Evolutionary conservation across 805 yeast genomes (phyloP).

Genomic region (Yamadazyma sp.): DNA sequence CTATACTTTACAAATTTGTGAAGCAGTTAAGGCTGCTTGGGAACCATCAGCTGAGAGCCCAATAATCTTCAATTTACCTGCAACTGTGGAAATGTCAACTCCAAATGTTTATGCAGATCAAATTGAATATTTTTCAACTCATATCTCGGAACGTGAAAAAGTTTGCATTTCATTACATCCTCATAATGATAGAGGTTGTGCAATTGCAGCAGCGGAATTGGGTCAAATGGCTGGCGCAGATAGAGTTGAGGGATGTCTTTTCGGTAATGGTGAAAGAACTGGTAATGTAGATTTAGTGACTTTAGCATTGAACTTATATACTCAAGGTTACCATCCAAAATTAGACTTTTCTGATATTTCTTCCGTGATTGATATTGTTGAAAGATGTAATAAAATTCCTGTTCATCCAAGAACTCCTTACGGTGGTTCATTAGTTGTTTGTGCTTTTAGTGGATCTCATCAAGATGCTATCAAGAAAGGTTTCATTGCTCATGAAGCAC

Average conservation of each 20-base stretch:
- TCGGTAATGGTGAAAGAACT: constrained; percentile 86
- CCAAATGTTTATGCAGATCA: constrained; percentile 86
- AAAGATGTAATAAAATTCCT: constrained; percentile 77
- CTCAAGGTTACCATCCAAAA: constrained; percentile 72
- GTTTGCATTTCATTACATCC: constrained; percentile 77
- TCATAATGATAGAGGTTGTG: constrained; percentile 85
- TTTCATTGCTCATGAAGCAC: constrained; percentile 48
- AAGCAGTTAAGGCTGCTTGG: constrained; percentile 77
- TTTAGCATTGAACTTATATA: constrained; percentile 69
- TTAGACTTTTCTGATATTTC: constrained; percentile 68
- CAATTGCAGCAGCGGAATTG: constrained; percentile 84
- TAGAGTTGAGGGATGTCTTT: constrained; percentile 80
- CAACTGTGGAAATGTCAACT: constrained; percentile 78
- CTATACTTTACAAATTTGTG: constrained; percentile 63
- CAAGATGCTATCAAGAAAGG: constrained; percentile 90
- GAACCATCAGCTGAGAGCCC: constrained; percentile 61
- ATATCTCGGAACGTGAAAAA: constrained; percentile 63
- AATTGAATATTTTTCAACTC: constrained; percentile 66
- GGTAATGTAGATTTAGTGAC: constrained; percentile 84
- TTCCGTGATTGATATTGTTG: constrained; percentile 68
- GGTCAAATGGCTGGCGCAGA: constrained; percentile 86
- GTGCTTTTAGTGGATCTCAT: constrained; percentile 84
- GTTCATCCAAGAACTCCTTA: constrained; percentile 78
- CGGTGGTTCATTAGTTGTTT: constrained; percentile 78
- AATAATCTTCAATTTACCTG: constrained; percentile 78